Conservation (phyloP, 179 eudicot species). For the Silene noctiflora region DNA sequence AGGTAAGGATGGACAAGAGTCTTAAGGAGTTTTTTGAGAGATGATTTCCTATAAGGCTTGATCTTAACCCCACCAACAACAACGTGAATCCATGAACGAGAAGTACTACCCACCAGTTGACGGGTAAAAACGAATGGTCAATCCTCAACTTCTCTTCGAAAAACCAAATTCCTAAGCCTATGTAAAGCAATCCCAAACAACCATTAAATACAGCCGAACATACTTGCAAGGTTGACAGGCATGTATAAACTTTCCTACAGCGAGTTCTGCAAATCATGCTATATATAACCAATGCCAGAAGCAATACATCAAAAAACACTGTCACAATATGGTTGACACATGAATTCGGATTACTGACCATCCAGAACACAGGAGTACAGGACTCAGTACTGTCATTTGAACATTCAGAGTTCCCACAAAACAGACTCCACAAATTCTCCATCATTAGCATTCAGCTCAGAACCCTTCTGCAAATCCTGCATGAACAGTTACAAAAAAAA, state of each 20-base stretch:
- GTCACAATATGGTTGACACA: slow-evolving; percentile 20
- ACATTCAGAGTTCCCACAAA: slow-evolving; percentile 14
- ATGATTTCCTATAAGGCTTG: slow-evolving; percentile 41
- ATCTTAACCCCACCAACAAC: slow-evolving; percentile 39
- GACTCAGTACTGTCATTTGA: neutral
- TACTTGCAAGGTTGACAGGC: slow-evolving; percentile 18
- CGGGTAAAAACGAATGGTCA: slow-evolving; percentile 32
- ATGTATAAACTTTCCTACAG: slow-evolving; percentile 2
- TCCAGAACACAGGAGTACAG: neutral
- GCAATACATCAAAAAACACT: slow-evolving; percentile 32
- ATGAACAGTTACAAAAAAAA: neutral
- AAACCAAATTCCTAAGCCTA: slow-evolving; percentile 47
- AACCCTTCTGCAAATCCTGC: slow-evolving; percentile 17
- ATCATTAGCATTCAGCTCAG: slow-evolving; percentile 6
- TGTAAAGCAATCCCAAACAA: slow-evolving; percentile 44
- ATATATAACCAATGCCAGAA: slow-evolving; percentile 35
- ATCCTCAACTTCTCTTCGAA: slow-evolving; percentile 34
- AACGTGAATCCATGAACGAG: slow-evolving; percentile 51
- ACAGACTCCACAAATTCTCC: slow-evolving; percentile 16
- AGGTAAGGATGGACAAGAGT: slow-evolving; percentile 36
- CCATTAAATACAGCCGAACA: slow-evolving; percentile 51
- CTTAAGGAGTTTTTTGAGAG: slow-evolving; percentile 34
- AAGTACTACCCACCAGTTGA: slow-evolving; percentile 46
- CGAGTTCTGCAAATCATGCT: slow-evolving; percentile 30
- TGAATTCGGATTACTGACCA: slow-evolving; percentile 10